Evolutionary conservation across 352 stramenopile genomes (phyloP).

Genomic region (Saprolegnia diclina): DNA sequence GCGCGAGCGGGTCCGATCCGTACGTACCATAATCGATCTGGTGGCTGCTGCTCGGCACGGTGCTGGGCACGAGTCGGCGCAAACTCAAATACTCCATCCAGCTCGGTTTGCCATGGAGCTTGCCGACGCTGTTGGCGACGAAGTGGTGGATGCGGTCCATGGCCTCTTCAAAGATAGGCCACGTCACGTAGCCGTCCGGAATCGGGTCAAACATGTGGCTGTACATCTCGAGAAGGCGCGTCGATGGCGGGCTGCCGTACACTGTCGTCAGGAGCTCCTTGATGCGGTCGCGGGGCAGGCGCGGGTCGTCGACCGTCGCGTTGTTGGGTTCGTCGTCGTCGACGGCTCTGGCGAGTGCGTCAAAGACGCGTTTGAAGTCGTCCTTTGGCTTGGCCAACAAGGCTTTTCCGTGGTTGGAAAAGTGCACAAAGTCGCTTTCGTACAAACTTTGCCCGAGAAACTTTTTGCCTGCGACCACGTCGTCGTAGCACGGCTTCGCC

Average conservation of each 20-base stretch:
- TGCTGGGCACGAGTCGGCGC: conserved; percentile 46
- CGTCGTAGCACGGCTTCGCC: conserved; percentile 9
- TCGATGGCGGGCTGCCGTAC: conserved; percentile 13
- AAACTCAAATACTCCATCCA: conserved; percentile 27
- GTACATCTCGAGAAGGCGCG: conserved; percentile 25
- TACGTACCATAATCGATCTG: conserved; percentile 68
- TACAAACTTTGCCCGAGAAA: conserved; percentile 63
- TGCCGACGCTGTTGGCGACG: conserved; percentile 33
- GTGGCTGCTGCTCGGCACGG: conserved; percentile 61
- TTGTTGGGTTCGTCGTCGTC: conserved; percentile 28
- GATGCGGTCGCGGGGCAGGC: conserved; percentile 13
- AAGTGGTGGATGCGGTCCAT: conserved; percentile 7
- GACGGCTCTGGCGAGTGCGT: conserved; percentile 27
- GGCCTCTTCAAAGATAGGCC: conserved; percentile 20
- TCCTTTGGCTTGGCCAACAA: conserved; percentile 35
- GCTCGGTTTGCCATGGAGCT: conserved; percentile 32
- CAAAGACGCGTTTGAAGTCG: conserved; percentile 47
- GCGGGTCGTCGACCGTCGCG: neutral
- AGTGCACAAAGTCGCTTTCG: conserved; percentile 52
- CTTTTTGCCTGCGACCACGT: conserved; percentile 9
- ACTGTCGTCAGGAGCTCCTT: conserved; percentile 11
- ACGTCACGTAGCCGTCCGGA: conserved; percentile 17
- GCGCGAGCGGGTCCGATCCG: conserved; percentile 48
- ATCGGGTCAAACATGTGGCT: conserved; percentile 24
- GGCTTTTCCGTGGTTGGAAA: conserved; percentile 41